Evolutionary conservation across 768 basidiomycete genomes (phyloP), one percentile per base, ranked within the genome.

Genomic region (Mrakia frigida): DNA sequence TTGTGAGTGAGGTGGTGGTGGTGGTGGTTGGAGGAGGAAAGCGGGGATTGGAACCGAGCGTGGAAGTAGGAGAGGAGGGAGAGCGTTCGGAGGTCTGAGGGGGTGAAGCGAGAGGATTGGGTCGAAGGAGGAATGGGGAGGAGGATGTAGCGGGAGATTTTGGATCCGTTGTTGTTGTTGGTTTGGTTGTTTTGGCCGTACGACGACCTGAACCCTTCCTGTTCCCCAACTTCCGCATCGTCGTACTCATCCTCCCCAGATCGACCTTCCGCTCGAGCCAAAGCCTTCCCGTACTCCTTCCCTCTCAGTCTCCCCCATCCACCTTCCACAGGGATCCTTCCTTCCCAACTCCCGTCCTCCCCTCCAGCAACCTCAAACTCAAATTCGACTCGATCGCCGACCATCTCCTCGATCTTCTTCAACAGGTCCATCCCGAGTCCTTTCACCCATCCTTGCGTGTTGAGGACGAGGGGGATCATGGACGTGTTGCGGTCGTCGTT

Each of bases 381-480:
- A 67, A 88, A 92, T 33, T 91, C 83, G 75, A 88, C 84, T 0
- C 88, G 88, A 0, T 92, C 88, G 33, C 87, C 85, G 6, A 89
- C 84, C 46, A 89, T 84, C 14, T 87, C 87, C 79, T 94, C 90
- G 68, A 99, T 90, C 78, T 87, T 87, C 21, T 81, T 82, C 2
- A 89, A 87, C 16, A 98, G 84, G 80, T 96, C 92, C 23, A 89
- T 90, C 4, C 96, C 96, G 3, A 97, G 88, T 10, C 96, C 96
- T 82, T 95, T 98, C 7, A 88, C 88, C 96, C 96, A 99, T 2
- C 96, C 96, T 89, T 96, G 95, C 0, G 92, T 98, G 82, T 98
- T 99, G 72, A 98, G 88, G 23, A 98, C 88, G 25, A 98, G 87
- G 0, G 96, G 96, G 6, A 94, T 88, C 37, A 84, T 77, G 67